Percentiles rank a stretch among this genome's conserved stretches.
Conservation (phyloP, 495 filamentous ascomycete species). For the Neurospora sp. region DNA sequence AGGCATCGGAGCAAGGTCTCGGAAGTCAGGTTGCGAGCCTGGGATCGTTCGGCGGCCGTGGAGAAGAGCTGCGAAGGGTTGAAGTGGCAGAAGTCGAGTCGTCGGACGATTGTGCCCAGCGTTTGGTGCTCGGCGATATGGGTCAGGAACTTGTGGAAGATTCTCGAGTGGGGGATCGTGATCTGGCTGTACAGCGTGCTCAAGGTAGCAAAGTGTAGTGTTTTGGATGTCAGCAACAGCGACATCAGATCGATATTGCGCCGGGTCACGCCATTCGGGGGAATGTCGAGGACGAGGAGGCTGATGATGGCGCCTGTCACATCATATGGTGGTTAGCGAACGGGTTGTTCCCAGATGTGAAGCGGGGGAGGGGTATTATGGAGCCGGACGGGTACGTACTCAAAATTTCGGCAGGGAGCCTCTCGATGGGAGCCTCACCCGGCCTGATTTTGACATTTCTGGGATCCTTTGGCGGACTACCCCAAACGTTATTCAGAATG, state of each 20-base stretch:
- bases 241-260: conserved; percentile 78
- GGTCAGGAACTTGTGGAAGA: conserved; percentile 75
- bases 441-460: conserved; percentile 20
- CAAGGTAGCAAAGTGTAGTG: conserved; percentile 66
- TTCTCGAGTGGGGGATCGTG: conserved; percentile 77
- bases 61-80: conserved; percentile 73
- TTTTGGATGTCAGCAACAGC: conserved; percentile 64
- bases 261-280: conserved; percentile 65
- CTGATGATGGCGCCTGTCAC: conserved; percentile 63
- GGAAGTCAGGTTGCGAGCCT: conserved; percentile 74
- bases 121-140: conserved; percentile 62
- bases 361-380: neutral
- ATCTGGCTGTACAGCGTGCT: conserved; percentile 72
- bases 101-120: conserved; percentile 68
- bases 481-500: conserved; percentile 44
- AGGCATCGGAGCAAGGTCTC: conserved; percentile 67
- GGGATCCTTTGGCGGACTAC: conserved; percentile 29
- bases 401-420: conserved; percentile 58
- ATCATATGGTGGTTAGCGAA: conserved; percentile 11
- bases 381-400: conserved; percentile 41
- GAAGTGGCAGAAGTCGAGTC: conserved; percentile 83
- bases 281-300: conserved; percentile 62
- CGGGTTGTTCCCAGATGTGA: neutral
- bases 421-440: conserved; percentile 48
- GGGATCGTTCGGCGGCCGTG: conserved; percentile 67